These are phyloP conservation scores for Rhizopogon roseolus DNA, from an alignment of 768 basidiomycete genomes.

Conservation along the genomic window DNA sequence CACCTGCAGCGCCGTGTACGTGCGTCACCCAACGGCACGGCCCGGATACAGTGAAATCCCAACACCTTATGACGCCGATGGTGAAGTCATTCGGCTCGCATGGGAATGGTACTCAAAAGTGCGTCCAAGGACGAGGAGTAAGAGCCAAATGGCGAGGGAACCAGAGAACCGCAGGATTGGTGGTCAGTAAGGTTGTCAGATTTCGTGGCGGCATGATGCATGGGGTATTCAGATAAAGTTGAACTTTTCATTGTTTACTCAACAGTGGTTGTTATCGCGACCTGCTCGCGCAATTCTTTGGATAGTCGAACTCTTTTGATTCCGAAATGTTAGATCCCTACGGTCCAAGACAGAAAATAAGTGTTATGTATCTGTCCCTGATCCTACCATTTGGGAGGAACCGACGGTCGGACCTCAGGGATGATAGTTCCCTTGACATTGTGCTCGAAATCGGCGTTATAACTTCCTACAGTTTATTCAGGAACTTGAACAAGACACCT, in stretches of 20 bases:
- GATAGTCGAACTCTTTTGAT: no score
- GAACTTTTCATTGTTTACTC: not conserved
- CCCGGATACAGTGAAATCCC: constrained; percentile 95
- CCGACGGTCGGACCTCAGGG: no score
- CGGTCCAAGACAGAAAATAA: no score
- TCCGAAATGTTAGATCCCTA: no score
- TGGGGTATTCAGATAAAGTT: not conserved
- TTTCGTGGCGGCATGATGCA: not conserved
- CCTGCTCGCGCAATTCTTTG: not conserved
- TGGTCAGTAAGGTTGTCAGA: constrained; percentile 3
- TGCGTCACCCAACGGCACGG: constrained; percentile 95
- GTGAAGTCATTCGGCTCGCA: constrained; percentile 78
- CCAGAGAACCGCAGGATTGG: constrained; percentile 56
- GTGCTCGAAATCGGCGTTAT: no score
- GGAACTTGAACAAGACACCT: no score
- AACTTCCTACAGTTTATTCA: no score
- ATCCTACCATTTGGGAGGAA: no score
- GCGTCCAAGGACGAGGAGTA: constrained; percentile 63
- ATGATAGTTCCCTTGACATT: no score
- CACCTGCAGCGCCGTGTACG: constrained; percentile 88
- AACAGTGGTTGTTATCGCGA: no score
- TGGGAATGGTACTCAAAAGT: constrained; percentile 94
- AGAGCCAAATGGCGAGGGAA: constrained; percentile 54
- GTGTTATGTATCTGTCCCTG: no score
- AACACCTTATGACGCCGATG: constrained; percentile 93